phyloP scores from a whole-genome alignment of 148 eudicot genomes.

The Mesembryanthemum crystallinum region DNA sequence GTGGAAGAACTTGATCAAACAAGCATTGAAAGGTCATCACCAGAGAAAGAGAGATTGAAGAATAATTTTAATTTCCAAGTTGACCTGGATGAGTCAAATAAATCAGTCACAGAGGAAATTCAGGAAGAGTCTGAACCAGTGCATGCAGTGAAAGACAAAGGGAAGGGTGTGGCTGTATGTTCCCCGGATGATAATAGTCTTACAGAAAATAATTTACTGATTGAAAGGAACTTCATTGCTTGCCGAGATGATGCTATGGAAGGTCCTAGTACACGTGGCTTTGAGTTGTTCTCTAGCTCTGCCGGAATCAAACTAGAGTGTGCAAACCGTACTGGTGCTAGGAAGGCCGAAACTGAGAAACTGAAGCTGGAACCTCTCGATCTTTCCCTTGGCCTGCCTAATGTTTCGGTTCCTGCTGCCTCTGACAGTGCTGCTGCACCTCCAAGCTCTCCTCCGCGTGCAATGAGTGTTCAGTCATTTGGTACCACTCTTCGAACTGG shows the following conservation, averaged over 20 bases:
- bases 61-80: constrained; percentile 39
- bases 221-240: constrained; percentile 42
- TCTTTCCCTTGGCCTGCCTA: constrained; percentile 92
- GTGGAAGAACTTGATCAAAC: constrained; percentile 30
- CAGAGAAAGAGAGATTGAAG: constrained; percentile 24
- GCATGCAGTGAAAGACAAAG: constrained; percentile 61
- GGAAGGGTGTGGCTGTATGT: constrained; percentile 60
- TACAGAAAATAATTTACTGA: constrained; percentile 37
- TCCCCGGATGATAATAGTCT: constrained; percentile 35
- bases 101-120: constrained; percentile 27
- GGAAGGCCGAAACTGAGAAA: constrained; percentile 55
- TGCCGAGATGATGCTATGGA: constrained; percentile 52
- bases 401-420: constrained; percentile 59
- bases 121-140: constrained; percentile 36
- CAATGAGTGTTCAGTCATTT: constrained; percentile 80
- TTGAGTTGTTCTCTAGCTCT: constrained; percentile 60
- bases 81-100: constrained; percentile 38
- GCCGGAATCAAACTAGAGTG: constrained; percentile 56
- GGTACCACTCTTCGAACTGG: constrained; percentile 67
- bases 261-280: constrained; percentile 75
- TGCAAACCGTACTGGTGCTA: constrained; percentile 28
- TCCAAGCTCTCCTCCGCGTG: constrained; percentile 78
- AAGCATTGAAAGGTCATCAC: constrained; percentile 20
- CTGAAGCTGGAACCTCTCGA: constrained; percentile 66
- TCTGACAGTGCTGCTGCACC: constrained; percentile 48